These are phyloP conservation scores for Haematococcus sp. DNA, from an alignment of 139 green algal species.

Conservation along the genomic window DNA sequence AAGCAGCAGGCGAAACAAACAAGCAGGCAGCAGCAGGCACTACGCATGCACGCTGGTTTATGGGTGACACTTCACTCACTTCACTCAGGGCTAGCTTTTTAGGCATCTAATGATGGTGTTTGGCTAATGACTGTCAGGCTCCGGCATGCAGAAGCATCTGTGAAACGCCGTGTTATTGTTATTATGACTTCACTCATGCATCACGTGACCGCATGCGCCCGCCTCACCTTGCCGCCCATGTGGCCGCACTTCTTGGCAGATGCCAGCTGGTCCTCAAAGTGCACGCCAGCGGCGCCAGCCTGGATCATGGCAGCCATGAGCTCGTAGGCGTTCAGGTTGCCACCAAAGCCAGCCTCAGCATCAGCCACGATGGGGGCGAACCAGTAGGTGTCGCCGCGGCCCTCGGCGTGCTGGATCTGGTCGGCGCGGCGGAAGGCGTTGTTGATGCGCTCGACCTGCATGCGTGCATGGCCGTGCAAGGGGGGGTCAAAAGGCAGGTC, in stretches of 20 bases:
- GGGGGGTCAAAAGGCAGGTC: too few species aligned
- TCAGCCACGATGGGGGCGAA: constrained; percentile 87
- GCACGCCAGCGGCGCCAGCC: constrained; percentile 70
- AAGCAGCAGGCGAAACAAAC: not conserved
- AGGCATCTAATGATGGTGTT: too few species aligned
- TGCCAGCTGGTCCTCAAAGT: constrained; percentile 75
- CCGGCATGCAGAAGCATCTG: not conserved
- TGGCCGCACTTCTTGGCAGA: constrained; percentile 75
- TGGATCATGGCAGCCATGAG: constrained; percentile 67
- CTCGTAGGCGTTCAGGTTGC: constrained; percentile 86
- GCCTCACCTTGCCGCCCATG: constrained; percentile 73
- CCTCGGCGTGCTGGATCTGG: constrained; percentile 77
- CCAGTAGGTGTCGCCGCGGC: constrained; percentile 55
- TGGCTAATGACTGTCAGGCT: not conserved
- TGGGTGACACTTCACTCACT: too few species aligned
- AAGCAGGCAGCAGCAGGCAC: too few species aligned
- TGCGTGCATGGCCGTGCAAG: not conserved
- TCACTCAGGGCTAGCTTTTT: too few species aligned
- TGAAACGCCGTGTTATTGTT: not conserved
- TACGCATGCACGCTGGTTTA: too few species aligned
- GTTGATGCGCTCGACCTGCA: constrained; percentile 71
- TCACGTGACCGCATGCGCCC: not conserved
- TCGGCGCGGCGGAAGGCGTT: constrained; percentile 64
- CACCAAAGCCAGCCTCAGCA: constrained; percentile 72
- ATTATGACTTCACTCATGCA: not conserved